Evolutionary conservation across 23 red algal species (phyloP), one percentile per base, ranked within the genome.

Genomic region (Gracilaria domingensis): DNA sequence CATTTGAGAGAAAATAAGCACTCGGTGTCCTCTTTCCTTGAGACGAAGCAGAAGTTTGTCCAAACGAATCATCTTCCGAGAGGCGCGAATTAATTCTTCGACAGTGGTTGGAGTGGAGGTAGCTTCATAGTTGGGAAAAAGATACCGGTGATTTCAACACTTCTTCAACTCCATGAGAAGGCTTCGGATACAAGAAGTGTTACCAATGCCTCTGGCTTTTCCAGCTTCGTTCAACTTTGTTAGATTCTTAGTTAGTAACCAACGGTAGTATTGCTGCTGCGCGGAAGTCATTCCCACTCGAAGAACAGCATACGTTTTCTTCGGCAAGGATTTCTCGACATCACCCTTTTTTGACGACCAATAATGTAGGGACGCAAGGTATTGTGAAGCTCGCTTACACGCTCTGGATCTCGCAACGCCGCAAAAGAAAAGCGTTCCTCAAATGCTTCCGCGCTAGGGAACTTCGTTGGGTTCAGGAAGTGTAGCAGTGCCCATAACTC

Each of bases 1-100:
- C 96, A 98, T 98, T 83, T 98, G 96, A n/a, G 96, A 98, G 54
- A 98, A 98, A 34, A 98, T 93, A 76, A 98, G 74, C 56, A 98
- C 96, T 67, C 96, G 84, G 39, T 95, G 96, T 44, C 96, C 96
- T 80, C 74, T 76, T 44, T 98, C 96, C 34, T 81, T 88, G 33
- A 98, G 79, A 39, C 92, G 84, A 11, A 94, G 79, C n/a, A 98
- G 60, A 40, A 98, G 80, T 77, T 98, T 98, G 50, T 98, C 96
- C 80, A 98, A 84, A 23, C 95, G 61, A 48, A 98, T 98, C 61
- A 98, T 70, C 44, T 98, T 98, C 32, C 96, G 91, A 1, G 96
- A 98, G 25, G 96, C 78, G 28, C 84, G 76, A 69, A 98, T 95
- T 7, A 98, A 75, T 12, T 90, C 82, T 28, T 84, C 84, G 9